phyloP scores from a whole-genome alignment of 495 filamentous ascomycete species.

The Aspergillus bertholletiae region DNA sequence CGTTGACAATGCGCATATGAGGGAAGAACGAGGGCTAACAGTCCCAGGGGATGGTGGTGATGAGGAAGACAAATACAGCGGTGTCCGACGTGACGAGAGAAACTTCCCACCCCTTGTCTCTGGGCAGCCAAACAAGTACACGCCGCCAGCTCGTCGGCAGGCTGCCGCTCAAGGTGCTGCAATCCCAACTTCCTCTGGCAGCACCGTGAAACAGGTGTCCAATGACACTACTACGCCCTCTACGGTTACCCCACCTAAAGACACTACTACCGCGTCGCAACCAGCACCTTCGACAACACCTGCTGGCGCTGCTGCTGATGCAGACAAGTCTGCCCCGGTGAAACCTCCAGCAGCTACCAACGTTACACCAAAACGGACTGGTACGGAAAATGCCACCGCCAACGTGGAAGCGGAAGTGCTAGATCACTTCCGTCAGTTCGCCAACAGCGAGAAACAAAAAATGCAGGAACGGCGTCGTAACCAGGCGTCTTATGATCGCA shows the following conservation, averaged over 20 bases:
- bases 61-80: conserved; percentile 93
- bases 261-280: conserved; percentile 34
- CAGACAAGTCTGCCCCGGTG: conserved; percentile 31
- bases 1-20: conserved; percentile 71
- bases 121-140: conserved; percentile 74
- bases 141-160: conserved; percentile 79
- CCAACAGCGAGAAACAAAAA: conserved; percentile 69
- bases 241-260: conserved; percentile 16
- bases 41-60: conserved; percentile 67
- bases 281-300: conserved; percentile 18
- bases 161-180: conserved; percentile 65
- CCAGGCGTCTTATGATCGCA: conserved; percentile 67
- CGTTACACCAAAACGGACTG: conserved; percentile 23
- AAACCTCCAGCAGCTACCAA: conserved; percentile 20
- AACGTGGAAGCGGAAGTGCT: conserved; percentile 78
- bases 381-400: conserved; percentile 59
- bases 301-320: conserved; percentile 23
- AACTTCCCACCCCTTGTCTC: conserved; percentile 66
- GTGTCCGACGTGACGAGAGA: conserved; percentile 70
- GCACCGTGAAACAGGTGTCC: conserved; percentile 18
- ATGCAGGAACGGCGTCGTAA: conserved; percentile 69
- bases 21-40: conserved; percentile 76
- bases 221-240: conserved; percentile 17
- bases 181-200: conserved; percentile 70
- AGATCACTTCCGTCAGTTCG: conserved; percentile 78